These are phyloP conservation scores for Elsinoe ampelina DNA, from an alignment of 2,329 filamentous ascomycete species.

Conservation along the genomic window DNA sequence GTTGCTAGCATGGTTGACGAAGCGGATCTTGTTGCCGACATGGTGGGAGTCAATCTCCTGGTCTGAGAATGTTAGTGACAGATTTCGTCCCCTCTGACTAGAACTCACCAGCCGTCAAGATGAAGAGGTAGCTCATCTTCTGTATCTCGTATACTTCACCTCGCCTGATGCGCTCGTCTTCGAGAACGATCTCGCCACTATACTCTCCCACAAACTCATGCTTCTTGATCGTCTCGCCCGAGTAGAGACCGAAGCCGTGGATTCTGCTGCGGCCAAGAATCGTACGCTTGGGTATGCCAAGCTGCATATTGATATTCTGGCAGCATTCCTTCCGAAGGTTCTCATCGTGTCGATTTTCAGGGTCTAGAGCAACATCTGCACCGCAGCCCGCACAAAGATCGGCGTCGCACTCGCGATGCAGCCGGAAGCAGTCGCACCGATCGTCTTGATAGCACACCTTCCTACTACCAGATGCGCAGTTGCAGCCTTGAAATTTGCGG, in stretches of 20 bases:
- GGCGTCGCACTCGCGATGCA: constrained; percentile 73
- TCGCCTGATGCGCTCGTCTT: constrained; percentile 59
- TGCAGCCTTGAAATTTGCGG: constrained; percentile 36
- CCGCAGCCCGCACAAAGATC: constrained; percentile 65
- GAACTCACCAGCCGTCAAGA: constrained; percentile 37
- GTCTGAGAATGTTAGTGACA: constrained; percentile 19
- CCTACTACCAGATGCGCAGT: constrained; percentile 21
- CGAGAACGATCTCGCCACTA: constrained; percentile 64
- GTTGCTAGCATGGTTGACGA: constrained; percentile 64
- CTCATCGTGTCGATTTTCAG: constrained; percentile 54
- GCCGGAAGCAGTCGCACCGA: constrained; percentile 58
- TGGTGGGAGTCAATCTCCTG: constrained; percentile 61
- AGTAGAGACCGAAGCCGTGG: constrained; percentile 67
- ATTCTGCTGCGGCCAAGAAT: constrained; percentile 62
- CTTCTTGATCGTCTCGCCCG: constrained; percentile 55
- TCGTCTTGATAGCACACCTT: constrained; percentile 27
- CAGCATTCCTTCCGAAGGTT: constrained; percentile 51
- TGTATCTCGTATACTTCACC: constrained; percentile 55
- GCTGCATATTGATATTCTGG: constrained; percentile 63
- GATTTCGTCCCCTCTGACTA: no score
- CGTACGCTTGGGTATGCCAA: constrained; percentile 55
- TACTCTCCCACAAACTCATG: constrained; percentile 77
- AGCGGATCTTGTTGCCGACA: constrained; percentile 71
- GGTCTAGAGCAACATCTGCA: constrained; percentile 58
- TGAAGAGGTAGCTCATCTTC: constrained; percentile 54